Evolutionary conservation across 1,284 basidiomycete genomes (phyloP).

Genomic region (Cryptococcus neoformans): DNA sequence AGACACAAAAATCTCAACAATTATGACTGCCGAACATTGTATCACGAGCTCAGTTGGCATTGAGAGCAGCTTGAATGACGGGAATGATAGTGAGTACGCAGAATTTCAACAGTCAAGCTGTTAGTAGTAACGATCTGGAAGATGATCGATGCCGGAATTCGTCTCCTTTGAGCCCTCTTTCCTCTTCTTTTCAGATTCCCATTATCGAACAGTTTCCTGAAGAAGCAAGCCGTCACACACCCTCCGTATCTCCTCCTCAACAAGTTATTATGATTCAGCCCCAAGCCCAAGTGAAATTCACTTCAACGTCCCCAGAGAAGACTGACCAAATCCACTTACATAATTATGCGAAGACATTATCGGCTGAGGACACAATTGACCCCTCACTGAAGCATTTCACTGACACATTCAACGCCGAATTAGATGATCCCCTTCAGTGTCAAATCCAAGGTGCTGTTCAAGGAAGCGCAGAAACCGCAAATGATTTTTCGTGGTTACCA

Average conservation of each 20-base stretch:
- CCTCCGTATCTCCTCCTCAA: not conserved
- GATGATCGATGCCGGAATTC: not conserved
- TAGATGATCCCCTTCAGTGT: not conserved
- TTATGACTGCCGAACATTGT: too few species aligned
- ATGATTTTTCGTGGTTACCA: constrained; percentile 1
- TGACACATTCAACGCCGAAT: not conserved
- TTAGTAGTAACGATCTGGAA: too few species aligned
- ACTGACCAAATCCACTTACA: not conserved
- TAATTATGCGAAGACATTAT: not conserved
- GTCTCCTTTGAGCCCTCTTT: not conserved
- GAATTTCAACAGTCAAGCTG: too few species aligned
- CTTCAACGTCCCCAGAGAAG: not conserved
- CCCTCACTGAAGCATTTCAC: not conserved
- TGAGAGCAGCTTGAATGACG: too few species aligned
- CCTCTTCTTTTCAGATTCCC: not conserved
- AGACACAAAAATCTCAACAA: too few species aligned
- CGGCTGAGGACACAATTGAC: not conserved
- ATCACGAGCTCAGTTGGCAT: too few species aligned
- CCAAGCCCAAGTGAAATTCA: not conserved
- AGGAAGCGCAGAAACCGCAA: not conserved
- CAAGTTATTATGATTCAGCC: not conserved
- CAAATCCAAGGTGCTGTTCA: not conserved
- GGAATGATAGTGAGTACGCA: too few species aligned
- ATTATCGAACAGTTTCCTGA: not conserved
- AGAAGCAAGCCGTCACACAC: not conserved